These are phyloP conservation scores for Emiliania huxleyi DNA, from an alignment of 78 protist genomes.

Conservation along the genomic window DNA sequence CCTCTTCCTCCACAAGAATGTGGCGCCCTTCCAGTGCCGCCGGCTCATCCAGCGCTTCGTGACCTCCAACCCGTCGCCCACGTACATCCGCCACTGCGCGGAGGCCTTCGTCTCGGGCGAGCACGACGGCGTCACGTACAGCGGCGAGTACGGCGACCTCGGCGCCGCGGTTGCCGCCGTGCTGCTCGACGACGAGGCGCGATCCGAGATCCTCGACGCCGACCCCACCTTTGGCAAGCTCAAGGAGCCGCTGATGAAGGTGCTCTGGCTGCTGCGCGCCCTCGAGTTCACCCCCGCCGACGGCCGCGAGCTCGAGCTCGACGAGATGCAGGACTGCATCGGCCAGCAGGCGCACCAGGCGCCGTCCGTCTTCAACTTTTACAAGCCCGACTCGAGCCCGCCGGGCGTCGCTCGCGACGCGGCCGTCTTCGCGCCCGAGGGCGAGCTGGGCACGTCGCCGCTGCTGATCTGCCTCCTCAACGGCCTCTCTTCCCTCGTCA, in stretches of 20 bases:
- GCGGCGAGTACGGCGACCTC: neutral
- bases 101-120: neutral
- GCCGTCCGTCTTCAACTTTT: conserved; percentile 5
- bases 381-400: neutral
- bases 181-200: conserved; percentile 29
- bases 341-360: neutral
- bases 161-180: conserved; percentile 13
- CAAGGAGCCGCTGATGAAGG: neutral
- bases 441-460: neutral
- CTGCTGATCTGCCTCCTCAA: neutral
- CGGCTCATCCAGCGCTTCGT: conserved; percentile 31
- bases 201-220: neutral
- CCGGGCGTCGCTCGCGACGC: neutral
- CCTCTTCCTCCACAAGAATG: conserved; percentile 2
- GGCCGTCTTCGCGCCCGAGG: neutral
- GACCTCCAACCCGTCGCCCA: conserved; percentile 24
- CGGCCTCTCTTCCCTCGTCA: neutral
- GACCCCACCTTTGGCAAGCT: neutral
- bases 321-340: neutral
- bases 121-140: neutral
- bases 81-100: neutral
- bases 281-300: neutral
- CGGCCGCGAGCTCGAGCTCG: neutral
- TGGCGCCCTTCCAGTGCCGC: neutral
- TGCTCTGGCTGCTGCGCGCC: neutral